Conservation (phyloP, 306 rosid species). For the Trifolium repens region DNA sequence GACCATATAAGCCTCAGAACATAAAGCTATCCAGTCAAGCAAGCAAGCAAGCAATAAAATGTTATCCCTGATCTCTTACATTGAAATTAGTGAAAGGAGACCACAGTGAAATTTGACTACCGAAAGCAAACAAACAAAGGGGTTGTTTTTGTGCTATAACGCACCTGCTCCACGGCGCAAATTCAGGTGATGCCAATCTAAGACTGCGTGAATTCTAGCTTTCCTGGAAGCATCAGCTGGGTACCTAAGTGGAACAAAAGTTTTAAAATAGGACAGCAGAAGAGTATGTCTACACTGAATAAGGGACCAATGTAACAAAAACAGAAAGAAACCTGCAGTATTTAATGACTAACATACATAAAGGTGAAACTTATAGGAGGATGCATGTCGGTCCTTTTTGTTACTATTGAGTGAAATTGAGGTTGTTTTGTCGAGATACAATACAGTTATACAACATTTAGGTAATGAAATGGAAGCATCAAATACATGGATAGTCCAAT, state of each 20-base stretch:
- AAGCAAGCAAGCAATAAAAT: background rate
- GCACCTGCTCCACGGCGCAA: conserved; percentile 84
- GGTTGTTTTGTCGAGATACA: too few species aligned
- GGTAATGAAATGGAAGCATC: too few species aligned
- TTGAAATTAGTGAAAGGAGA: conserved; percentile 18
- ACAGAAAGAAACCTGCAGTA: conserved; percentile 26
- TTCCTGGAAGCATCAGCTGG: conserved; percentile 83
- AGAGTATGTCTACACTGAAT: conserved; percentile 21
- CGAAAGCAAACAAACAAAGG: conserved; percentile 31
- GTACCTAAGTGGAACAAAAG: conserved; percentile 59
- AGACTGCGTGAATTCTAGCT: conserved; percentile 77
- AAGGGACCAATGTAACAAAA: conserved; percentile 2
- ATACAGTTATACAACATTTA: too few species aligned
- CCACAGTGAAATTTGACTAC: background rate
- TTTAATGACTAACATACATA: background rate
- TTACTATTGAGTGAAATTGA: conserved; percentile 19
- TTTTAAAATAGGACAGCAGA: conserved; percentile 1
- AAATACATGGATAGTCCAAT: too few species aligned
- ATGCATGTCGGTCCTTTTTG: conserved; percentile 4
- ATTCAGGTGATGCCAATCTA: conserved; percentile 92
- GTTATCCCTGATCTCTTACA: conserved; percentile 26
- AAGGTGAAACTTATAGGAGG: conserved; percentile 3
- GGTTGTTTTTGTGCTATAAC: conserved; percentile 20
- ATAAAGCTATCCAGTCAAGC: conserved; percentile 18
- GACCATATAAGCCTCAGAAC: background rate